Percentiles rank a stretch among this genome's conserved stretches.
phyloP scores from a whole-genome alignment of 768 basidiomycete genomes.

The Mycena leptocephala region DNA sequence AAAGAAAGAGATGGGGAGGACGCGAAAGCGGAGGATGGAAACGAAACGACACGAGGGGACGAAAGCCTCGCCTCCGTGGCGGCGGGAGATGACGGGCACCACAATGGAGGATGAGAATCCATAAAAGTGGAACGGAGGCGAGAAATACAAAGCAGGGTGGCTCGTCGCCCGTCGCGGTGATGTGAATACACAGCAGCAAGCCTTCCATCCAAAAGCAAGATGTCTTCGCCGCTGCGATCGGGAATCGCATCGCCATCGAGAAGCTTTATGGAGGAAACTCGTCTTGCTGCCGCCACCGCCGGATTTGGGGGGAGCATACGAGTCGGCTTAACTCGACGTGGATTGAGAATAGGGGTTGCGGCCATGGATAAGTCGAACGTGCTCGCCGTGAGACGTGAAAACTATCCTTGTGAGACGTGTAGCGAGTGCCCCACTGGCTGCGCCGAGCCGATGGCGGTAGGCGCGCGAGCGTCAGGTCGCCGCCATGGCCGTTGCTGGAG shows the following conservation, averaged over 20 bases:
- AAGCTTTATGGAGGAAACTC: no score
- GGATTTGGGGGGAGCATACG: no score
- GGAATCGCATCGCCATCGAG: no score
- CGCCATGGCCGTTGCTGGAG: slow-evolving; percentile 30
- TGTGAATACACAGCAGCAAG: no score
- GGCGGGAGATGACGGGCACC: background rate
- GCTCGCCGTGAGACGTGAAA: background rate
- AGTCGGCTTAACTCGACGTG: no score
- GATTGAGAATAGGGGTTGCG: no score
- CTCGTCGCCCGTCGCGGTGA: no score
- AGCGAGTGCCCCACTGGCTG: background rate
- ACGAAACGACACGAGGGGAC: background rate
- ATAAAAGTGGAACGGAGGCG: background rate
- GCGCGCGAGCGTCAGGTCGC: slow-evolving; percentile 24
- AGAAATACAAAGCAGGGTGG: background rate
- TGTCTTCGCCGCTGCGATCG: no score
- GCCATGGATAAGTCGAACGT: background rate
- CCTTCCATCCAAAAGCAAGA: no score
- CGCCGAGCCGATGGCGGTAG: no score
- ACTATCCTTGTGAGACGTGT: background rate
- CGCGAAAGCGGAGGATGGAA: background rate
- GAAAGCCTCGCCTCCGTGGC: background rate
- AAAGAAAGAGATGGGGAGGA: background rate
- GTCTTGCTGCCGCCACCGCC: no score
- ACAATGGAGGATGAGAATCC: background rate